A percentile compares a stretch with the other conserved stretches of the same genome.
These are phyloP conservation scores for Aspergillus asperescens DNA, from an alignment of 495 filamentous ascomycete species.

Conservation along the genomic window DNA sequence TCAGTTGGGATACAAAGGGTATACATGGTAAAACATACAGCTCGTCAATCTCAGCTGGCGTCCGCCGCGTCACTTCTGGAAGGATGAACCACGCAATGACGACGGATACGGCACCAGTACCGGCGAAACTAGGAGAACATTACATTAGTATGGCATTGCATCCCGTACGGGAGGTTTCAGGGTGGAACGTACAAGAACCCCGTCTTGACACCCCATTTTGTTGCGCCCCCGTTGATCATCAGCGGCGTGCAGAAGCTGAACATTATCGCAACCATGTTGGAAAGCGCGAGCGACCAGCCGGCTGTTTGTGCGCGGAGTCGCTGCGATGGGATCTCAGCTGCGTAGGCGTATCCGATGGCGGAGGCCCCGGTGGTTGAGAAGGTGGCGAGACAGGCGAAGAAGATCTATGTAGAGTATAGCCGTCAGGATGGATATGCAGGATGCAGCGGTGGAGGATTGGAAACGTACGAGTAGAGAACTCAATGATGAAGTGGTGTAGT, in stretches of 20 bases:
- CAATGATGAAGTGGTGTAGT: conserved; percentile 28
- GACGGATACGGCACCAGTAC: conserved; percentile 25
- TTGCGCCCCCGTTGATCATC: conserved; percentile 34
- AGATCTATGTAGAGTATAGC: conserved; percentile 19
- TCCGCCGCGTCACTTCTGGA: conserved; percentile 32
- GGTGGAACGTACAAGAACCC: conserved; percentile 33
- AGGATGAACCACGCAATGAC: conserved; percentile 38
- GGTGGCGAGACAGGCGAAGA: conserved; percentile 33
- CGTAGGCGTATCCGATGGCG: conserved; percentile 39
- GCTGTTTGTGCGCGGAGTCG: conserved; percentile 38
- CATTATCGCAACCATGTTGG: conserved; percentile 37
- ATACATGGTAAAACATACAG: conserved; percentile 20
- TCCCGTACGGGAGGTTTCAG: neutral
- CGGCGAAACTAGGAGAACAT: conserved; percentile 30
- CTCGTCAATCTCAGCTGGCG: conserved; percentile 38
- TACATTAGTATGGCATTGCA: neutral
- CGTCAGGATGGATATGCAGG: neutral
- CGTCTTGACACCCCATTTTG: conserved; percentile 37
- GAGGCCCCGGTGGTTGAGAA: conserved; percentile 40
- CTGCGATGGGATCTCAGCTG: conserved; percentile 35
- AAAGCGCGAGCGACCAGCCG: conserved; percentile 32
- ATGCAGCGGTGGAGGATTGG: neutral
- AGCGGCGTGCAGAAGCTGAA: conserved; percentile 41
- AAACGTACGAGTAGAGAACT: conserved; percentile 13
- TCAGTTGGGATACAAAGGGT: no score